A percentile compares a stretch with the other conserved stretches of the same genome.
Conservation (phyloP, 208 protist genomes). For the Vickermania ingenoplastis region DNA sequence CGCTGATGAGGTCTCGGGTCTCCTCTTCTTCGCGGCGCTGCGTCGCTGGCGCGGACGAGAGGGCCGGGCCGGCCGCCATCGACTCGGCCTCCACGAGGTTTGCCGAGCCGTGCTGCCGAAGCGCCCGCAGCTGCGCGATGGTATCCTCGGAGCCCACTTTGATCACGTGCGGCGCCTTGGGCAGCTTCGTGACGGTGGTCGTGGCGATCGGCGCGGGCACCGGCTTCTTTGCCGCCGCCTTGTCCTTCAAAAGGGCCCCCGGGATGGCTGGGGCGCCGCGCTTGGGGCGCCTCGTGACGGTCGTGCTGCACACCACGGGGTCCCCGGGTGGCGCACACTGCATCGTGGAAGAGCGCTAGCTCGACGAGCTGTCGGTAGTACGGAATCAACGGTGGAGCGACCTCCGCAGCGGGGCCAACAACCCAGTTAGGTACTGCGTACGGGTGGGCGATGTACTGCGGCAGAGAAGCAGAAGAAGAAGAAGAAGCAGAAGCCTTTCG, state of each 20-base stretch:
- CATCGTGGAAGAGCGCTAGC: no score
- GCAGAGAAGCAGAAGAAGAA: no score
- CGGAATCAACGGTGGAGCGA: no score
- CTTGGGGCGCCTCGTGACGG: constrained; percentile 1
- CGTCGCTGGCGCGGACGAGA: not conserved
- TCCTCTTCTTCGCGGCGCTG: constrained; percentile 18
- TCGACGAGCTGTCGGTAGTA: no score
- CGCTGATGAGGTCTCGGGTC: constrained; percentile 37
- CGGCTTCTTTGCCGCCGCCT: constrained; percentile 2
- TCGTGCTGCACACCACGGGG: constrained; percentile 6
- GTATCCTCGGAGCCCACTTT: constrained; percentile 23
- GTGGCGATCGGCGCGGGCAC: not conserved
- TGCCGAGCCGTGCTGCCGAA: constrained; percentile 23
- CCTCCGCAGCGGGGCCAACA: no score
- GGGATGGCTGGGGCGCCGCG: constrained; percentile 7
- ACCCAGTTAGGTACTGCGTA: no score
- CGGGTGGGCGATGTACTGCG: no score
- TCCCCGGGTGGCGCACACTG: no score
- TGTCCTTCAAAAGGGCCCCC: not conserved
- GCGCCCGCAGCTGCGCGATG: constrained; percentile 34
- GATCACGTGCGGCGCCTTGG: constrained; percentile 13
- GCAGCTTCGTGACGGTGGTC: constrained; percentile 3
- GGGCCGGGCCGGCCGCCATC: not conserved
- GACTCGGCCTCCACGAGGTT: not conserved
- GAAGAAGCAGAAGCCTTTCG: no score